Conservation (phyloP, 306 rosid species). For the Dalbergia oliveri region DNA sequence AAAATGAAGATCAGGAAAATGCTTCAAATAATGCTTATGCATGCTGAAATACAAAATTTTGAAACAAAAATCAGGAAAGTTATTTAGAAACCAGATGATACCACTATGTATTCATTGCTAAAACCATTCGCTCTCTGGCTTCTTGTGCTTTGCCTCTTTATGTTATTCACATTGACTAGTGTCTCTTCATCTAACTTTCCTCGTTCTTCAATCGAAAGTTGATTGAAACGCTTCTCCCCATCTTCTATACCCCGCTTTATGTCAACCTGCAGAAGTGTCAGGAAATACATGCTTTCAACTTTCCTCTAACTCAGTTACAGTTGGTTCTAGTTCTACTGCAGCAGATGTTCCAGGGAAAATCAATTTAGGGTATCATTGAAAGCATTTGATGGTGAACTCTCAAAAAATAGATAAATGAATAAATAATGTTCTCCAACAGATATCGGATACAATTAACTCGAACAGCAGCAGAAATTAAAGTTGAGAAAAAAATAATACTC, state of each 20-base stretch:
- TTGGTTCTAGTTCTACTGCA: slow-evolving; percentile 36
- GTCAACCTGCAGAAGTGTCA: slow-evolving; percentile 68
- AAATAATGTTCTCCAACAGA: slow-evolving; percentile 16
- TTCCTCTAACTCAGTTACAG: slow-evolving; percentile 16
- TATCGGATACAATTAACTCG: not conserved
- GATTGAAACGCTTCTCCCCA: slow-evolving; percentile 93
- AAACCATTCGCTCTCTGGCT: slow-evolving; percentile 84
- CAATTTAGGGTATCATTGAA: slow-evolving; percentile 25
- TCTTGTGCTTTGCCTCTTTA: slow-evolving; percentile 80
- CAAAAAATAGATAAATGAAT: not conserved
- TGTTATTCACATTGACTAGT: slow-evolving; percentile 87
- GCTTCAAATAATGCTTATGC: slow-evolving; percentile 11
- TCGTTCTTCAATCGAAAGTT: slow-evolving; percentile 97
- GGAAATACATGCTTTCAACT: slow-evolving; percentile 39
- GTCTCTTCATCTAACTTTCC: slow-evolving; percentile 99
- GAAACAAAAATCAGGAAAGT: slow-evolving; percentile 26
- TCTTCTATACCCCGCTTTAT: slow-evolving; percentile 82
- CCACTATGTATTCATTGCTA: slow-evolving; percentile 98
- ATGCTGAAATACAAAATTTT: slow-evolving; percentile 23
- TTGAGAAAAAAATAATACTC: slow-evolving; percentile 20
- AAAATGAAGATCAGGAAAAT: slow-evolving; percentile 19
- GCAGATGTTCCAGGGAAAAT: slow-evolving; percentile 4
- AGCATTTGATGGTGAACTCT: not conserved
- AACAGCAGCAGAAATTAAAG: not conserved
- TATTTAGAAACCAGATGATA: slow-evolving; percentile 45